These are phyloP conservation scores for Clavaria fumosa DNA, from an alignment of 768 basidiomycete genomes.

Conservation along the genomic window DNA sequence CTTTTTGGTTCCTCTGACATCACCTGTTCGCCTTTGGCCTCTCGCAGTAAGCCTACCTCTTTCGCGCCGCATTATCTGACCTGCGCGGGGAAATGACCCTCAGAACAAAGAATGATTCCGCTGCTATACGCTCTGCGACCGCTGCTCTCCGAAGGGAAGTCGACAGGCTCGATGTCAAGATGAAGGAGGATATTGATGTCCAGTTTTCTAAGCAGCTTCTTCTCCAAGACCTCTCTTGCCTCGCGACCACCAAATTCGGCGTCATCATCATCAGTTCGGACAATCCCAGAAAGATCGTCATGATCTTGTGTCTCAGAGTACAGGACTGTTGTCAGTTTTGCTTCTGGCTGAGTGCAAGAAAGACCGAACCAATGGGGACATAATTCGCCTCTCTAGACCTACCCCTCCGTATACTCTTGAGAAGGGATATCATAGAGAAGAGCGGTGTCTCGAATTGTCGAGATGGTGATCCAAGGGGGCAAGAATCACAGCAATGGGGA, in stretches of 20 bases:
- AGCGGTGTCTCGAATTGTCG: too few species aligned
- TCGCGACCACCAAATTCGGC: constrained; percentile 8
- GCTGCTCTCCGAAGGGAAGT: constrained; percentile 74
- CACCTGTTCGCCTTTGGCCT: neutral
- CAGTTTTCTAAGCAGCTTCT: constrained; percentile 29
- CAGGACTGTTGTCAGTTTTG: neutral
- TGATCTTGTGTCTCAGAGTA: too few species aligned
- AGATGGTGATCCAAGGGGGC: too few species aligned
- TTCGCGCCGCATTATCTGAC: constrained; percentile 86
- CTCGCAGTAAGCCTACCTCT: constrained; percentile 82
- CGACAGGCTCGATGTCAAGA: constrained; percentile 70
- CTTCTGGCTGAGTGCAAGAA: neutral
- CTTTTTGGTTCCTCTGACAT: constrained; percentile 2
- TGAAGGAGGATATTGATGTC: constrained; percentile 82
- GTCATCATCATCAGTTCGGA: constrained; percentile 1
- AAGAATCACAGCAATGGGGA: too few species aligned
- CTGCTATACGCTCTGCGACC: constrained; percentile 63
- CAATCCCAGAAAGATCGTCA: neutral
- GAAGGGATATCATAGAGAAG: too few species aligned
- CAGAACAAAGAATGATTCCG: constrained; percentile 69
- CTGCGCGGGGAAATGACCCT: constrained; percentile 75
- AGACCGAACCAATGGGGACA: neutral
- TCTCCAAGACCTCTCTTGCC: constrained; percentile 16
- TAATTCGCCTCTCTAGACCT: too few species aligned
- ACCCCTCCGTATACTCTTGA: too few species aligned